Evolutionary conservation across 495 filamentous ascomycete species (phyloP).

Genomic region (Amorphotheca resinae): DNA sequence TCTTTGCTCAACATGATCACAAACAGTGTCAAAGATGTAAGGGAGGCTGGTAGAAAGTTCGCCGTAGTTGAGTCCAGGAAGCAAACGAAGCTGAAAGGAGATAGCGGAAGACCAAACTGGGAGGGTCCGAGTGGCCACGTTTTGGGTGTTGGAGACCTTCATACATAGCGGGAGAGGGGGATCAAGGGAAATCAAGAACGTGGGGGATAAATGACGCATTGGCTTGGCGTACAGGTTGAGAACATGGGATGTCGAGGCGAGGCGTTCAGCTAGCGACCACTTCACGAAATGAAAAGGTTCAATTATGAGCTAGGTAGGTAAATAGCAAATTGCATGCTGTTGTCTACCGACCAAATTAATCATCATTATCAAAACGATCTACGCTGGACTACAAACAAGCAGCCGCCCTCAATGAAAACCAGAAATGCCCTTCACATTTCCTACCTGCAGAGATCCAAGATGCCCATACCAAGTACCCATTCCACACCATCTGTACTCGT

Average conservation of each 20-base stretch:
- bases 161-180: constrained; percentile 1
- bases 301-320: background rate
- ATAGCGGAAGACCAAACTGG: background rate
- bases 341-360: background rate
- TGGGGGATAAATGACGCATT: constrained; percentile 12
- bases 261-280: constrained; percentile 2
- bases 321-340: too few species aligned
- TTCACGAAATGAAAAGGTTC: background rate
- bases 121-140: constrained; percentile 1
- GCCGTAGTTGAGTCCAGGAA: constrained; percentile 44
- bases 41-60: constrained; percentile 63
- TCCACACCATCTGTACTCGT: too few species aligned
- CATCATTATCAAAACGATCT: background rate
- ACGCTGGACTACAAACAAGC: background rate
- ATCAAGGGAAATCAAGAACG: too few species aligned
- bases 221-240: constrained; percentile 6
- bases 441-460: too few species aligned
- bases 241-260: background rate
- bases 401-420: too few species aligned
- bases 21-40: constrained; percentile 49
- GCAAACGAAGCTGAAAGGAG: constrained; percentile 1
- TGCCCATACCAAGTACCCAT: too few species aligned
- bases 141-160: constrained; percentile 15
- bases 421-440: too few species aligned
- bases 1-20: constrained; percentile 57